Conservation (phyloP, 208 protist genomes). For the Angomonas deanei region DNA sequence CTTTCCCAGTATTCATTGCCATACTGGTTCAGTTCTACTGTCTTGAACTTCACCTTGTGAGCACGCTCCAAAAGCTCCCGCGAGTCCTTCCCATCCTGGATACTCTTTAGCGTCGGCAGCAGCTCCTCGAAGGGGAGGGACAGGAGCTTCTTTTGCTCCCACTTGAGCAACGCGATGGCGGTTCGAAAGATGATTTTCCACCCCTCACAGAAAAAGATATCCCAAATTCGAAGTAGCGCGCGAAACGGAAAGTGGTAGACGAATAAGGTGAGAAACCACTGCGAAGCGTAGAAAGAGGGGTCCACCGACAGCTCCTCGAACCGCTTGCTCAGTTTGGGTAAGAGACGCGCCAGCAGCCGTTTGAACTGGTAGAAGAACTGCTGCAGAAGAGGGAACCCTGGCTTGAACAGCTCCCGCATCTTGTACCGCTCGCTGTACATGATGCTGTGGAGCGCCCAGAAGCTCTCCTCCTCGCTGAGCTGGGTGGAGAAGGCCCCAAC, state of each 20-base stretch:
- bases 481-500: conserved; percentile 84
- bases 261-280: conserved; percentile 93
- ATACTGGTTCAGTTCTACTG: conserved; percentile 72
- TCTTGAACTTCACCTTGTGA: conserved; percentile 85
- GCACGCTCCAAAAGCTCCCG: conserved; percentile 68
- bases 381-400: conserved; percentile 88
- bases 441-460: conserved; percentile 86
- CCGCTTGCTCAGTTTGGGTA: conserved; percentile 73
- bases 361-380: conserved; percentile 88
- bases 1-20: conserved; percentile 70
- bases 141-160: conserved; percentile 76
- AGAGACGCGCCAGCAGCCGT: conserved; percentile 57
- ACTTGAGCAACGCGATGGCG: conserved; percentile 85
- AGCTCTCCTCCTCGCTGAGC: conserved; percentile 89
- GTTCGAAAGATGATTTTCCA: conserved; percentile 93
- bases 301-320: conserved; percentile 70
- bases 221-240: conserved; percentile 87
- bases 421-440: conserved; percentile 83
- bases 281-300: conserved; percentile 86
- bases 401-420: conserved; percentile 82
- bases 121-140: conserved; percentile 69
- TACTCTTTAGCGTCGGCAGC: conserved; percentile 68
- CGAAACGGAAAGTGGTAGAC: conserved; percentile 87
- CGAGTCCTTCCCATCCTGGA: conserved; percentile 83
- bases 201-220: conserved; percentile 89